A percentile compares a stretch with the other conserved stretches of the same genome.
phyloP scores from a whole-genome alignment of 2,329 filamentous ascomycete genomes.

The Claviceps maximensis region DNA sequence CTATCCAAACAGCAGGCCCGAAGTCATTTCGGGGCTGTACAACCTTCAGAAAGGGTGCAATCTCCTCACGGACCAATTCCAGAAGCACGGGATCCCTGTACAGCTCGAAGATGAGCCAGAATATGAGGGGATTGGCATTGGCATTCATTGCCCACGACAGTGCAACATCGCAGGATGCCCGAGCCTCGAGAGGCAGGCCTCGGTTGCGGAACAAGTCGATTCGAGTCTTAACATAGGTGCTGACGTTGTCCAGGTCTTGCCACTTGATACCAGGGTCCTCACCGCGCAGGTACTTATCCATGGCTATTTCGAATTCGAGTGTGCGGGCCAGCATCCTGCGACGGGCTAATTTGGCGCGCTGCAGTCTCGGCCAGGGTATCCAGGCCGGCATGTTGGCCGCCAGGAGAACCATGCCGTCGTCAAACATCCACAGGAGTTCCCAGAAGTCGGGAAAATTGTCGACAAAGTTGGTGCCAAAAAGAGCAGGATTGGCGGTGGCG shows the following conservation, averaged over 20 bases:
- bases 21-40: conserved; percentile 24
- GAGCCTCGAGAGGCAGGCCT: conserved; percentile 17
- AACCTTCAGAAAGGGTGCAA: conserved; percentile 19
- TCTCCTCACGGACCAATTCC: conserved; percentile 24
- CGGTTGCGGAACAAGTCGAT: conserved; percentile 17
- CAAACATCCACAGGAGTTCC: conserved; percentile 24
- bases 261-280: conserved; percentile 20
- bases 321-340: conserved; percentile 16
- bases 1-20: conserved; percentile 21
- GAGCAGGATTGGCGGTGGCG: conserved; percentile 19
- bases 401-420: conserved; percentile 20
- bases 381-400: conserved; percentile 19
- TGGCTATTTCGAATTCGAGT: conserved; percentile 21
- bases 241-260: conserved; percentile 25
- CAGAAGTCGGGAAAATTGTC: conserved; percentile 27
- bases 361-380: conserved; percentile 20
- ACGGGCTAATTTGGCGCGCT: conserved; percentile 18
- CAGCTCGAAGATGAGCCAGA: conserved; percentile 30
- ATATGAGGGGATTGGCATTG: conserved; percentile 23
- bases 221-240: conserved; percentile 19
- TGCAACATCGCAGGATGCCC: conserved; percentile 22
- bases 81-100: conserved; percentile 25
- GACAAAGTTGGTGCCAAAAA: conserved; percentile 28
- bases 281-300: conserved; percentile 21
- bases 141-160: conserved; percentile 26